These are phyloP conservation scores for Olyra latifolia DNA, from an alignment of 176 grass and related monocot genomes.

Conservation along the genomic window DNA sequence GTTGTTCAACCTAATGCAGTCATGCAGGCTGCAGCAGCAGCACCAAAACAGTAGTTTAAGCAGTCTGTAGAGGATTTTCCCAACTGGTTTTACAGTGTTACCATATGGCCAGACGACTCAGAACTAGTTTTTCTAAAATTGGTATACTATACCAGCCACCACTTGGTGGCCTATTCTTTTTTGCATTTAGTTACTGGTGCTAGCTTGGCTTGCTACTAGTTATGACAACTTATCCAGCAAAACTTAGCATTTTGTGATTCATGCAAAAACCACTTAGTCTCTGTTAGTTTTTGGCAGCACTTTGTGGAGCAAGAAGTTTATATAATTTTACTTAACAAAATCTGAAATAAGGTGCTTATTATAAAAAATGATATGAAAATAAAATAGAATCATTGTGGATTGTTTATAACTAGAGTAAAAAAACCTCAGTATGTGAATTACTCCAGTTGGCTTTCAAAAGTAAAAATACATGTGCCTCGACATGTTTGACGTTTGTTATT, in stretches of 20 bases:
- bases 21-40: neutral
- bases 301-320: neutral
- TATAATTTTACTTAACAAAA: neutral
- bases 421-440: neutral
- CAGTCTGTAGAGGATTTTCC: neutral
- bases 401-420: neutral
- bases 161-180: neutral
- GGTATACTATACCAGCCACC: neutral
- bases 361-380: neutral
- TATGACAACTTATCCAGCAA: neutral
- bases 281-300: neutral
- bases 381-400: neutral
- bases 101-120: neutral
- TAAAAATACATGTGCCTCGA: neutral
- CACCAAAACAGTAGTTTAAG: neutral
- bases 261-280: neutral
- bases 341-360: neutral
- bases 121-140: neutral
- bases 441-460: neutral
- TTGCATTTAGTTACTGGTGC: neutral
- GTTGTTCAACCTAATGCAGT: neutral
- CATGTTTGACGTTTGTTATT: conserved; percentile 13
- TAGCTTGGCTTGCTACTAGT: neutral
- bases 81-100: neutral
- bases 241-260: neutral